Evolutionary conservation across 2,329 filamentous ascomycete species (phyloP), one percentile per base, ranked within the genome.

Genomic region (Aphanocladium album): DNA sequence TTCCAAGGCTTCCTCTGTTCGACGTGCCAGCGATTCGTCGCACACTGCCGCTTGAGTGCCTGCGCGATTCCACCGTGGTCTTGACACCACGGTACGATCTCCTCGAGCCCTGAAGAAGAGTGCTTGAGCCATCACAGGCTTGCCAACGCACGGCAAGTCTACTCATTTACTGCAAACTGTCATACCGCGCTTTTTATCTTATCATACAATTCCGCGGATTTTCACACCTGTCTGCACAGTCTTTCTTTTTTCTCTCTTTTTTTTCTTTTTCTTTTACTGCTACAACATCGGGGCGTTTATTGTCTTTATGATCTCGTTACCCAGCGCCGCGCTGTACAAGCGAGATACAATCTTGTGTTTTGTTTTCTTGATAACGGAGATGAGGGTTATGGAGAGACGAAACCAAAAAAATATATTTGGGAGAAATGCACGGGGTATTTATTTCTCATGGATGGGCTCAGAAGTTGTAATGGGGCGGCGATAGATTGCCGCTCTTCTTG

Each of bases 1-100:
- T 2, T 74, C 73, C 25, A 67, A 69, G 59, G 70, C 67, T 9
- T 72, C 73, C 3, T 76, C 74, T 3, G 73, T 69, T n/a, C 69
- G 73, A 21, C 68, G 73, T 17, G 68, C 68, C 17, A 76, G 74
- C 60, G 67, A 72, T 37, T 73, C 73, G 8, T 71, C 70, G 19
- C 70, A 53, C 12, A 35, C 57, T n/a, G 57, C 56, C 17, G 37
- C 49, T 39, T 60, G 30, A 60, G 6, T 46, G 30, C 30, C n/a
- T n/a, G 30, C 30, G 30, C 30, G 30, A 30, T 30, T 30, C 30
- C 5, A 30, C 9, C 9, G 30, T 9, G 5, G 30, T 5, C 30
- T 30, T 30, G 30, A n/a, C n/a, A n/a, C n/a, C n/a, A n/a, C n/a
- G 30, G 9, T 30, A 9, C 30, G 5, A 30, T 30, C 30, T 9